Evolutionary conservation across 1,284 basidiomycete species (phyloP).

Genomic region (Neolentinus lepideus): DNA sequence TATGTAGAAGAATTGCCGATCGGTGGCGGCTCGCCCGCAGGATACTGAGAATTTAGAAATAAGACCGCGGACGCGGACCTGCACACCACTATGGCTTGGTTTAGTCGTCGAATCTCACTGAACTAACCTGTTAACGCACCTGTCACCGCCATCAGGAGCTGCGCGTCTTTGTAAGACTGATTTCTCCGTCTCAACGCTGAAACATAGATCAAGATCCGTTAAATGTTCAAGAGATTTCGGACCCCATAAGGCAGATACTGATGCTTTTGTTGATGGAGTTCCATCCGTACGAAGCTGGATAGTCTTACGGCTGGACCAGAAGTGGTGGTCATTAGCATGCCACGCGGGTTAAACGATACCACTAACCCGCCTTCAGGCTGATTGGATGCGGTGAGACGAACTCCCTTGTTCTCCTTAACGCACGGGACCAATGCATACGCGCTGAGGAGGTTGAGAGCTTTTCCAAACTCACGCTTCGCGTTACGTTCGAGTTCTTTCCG

Average conservation of each 20-base stretch:
- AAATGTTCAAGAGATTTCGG: conserved; percentile 73
- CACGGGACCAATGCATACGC: conserved; percentile 90
- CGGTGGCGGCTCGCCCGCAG: conserved; percentile 70
- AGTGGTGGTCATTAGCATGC: no score
- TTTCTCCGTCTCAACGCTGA: conserved; percentile 63
- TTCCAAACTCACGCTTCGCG: conserved; percentile 85
- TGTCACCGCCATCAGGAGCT: conserved; percentile 12
- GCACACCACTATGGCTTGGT: conserved; percentile 23
- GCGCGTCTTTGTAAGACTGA: conserved; percentile 29
- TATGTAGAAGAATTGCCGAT: conserved; percentile 91
- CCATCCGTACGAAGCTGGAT: conserved; percentile 75
- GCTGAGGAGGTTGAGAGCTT: conserved; percentile 75
- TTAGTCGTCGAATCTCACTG: not conserved
- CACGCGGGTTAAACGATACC: no score
- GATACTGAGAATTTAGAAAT: conserved; percentile 73
- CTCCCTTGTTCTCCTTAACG: conserved; percentile 40
- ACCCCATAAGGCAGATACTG: conserved; percentile 82
- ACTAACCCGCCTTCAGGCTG: conserved; percentile 67
- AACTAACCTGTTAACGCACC: conserved; percentile 11
- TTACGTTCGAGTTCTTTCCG: conserved; percentile 91
- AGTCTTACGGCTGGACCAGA: conserved; percentile 55
- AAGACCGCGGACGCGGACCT: conserved; percentile 63
- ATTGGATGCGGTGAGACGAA: conserved; percentile 76
- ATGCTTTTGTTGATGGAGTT: conserved; percentile 49
- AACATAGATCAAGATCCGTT: conserved; percentile 64